These are phyloP conservation scores for Arthrobotrys sphaeroides DNA, from an alignment of 2,329 filamentous ascomycete species.

Conservation along the genomic window DNA sequence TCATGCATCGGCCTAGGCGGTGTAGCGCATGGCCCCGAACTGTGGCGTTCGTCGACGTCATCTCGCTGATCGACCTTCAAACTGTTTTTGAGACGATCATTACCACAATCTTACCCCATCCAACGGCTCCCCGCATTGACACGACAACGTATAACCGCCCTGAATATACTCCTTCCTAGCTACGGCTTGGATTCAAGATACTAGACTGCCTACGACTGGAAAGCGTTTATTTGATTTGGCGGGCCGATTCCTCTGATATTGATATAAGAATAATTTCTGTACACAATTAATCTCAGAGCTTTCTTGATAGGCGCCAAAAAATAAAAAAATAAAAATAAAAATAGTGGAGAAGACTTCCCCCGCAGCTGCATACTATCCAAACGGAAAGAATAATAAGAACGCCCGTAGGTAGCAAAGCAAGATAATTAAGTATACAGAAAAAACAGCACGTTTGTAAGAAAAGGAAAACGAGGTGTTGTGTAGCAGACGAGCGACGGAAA, in stretches of 20 bases:
- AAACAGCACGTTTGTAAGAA: not conserved
- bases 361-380: not conserved
- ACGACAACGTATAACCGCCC: not conserved
- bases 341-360: not conserved
- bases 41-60: constrained; percentile 4
- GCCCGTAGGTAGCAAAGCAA: not conserved
- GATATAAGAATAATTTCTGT: not conserved
- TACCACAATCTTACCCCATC: not conserved
- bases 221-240: too few relatives aligned
- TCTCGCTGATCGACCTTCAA: constrained; percentile 10
- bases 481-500: not conserved
- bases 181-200: too few relatives aligned
- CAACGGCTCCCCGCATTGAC: not conserved
- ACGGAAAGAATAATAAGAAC: constrained; percentile 2
- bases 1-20: too few relatives aligned
- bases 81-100: not conserved
- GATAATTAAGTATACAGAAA: not conserved
- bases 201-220: too few relatives aligned
- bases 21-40: too few relatives aligned
- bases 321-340: constrained; percentile 3
- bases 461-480: not conserved
- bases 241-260: not conserved
- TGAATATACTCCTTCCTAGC: too few relatives aligned
- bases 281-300: not conserved
- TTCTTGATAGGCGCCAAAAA: too few relatives aligned